These are phyloP conservation scores for Podaxis carcinomalis DNA, from an alignment of 768 basidiomycete genomes.

Conservation along the genomic window DNA sequence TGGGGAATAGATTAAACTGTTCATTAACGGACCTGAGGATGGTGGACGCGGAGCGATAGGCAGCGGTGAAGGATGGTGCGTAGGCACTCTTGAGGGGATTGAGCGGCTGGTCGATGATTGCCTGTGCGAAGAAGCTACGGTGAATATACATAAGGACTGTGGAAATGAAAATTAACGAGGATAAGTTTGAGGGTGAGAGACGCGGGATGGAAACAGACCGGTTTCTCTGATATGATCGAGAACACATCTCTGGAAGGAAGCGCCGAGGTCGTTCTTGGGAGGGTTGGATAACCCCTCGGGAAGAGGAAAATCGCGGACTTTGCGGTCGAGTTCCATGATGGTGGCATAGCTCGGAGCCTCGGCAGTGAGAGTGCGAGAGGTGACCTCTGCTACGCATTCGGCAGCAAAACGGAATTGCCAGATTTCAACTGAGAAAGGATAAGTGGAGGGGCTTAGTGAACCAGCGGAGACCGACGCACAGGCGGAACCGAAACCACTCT, in stretches of 20 bases:
- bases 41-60: constrained; percentile 53
- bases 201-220: constrained; percentile 22
- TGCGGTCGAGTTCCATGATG: constrained; percentile 64
- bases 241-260: constrained; percentile 41
- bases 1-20: constrained; percentile 43
- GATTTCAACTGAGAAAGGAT: constrained; percentile 37
- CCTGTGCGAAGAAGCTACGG: constrained; percentile 67
- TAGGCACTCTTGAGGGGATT: constrained; percentile 67
- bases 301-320: constrained; percentile 62
- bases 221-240: constrained; percentile 47
- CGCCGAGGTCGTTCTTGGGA: constrained; percentile 29
- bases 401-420: constrained; percentile 65
- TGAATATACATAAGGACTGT: constrained; percentile 61
- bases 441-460: background rate
- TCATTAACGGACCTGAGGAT: constrained; percentile 49
- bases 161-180: background rate
- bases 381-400: constrained; percentile 63
- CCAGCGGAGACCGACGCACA: constrained; percentile 23
- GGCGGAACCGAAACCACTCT: constrained; percentile 25
- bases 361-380: constrained; percentile 55
- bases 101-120: constrained; percentile 60
- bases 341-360: constrained; percentile 61
- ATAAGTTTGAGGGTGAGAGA: background rate
- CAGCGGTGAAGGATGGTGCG: constrained; percentile 59
- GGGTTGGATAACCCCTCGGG: constrained; percentile 39